Base-by-base conservation (phyloP, 75 land plant genomes). In the Cryptomeria japonica region DNA sequence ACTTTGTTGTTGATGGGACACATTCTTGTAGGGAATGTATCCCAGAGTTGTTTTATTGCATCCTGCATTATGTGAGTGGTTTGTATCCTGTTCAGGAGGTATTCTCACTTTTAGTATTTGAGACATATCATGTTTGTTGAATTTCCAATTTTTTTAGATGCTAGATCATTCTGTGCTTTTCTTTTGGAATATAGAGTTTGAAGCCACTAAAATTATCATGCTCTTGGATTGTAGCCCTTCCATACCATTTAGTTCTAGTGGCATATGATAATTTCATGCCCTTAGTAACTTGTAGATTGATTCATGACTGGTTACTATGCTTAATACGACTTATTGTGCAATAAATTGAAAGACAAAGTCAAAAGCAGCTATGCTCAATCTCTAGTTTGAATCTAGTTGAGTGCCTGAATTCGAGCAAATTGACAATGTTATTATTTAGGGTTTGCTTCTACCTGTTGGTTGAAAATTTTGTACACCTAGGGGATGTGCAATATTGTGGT, bases 201-300 rank as follows among this genome's bases (percentile, higher is more conserved):
- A 82, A 46, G 49, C 32, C 36, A 37, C 61, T 85, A 19, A n/a
- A 37, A n/a, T 28, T 13, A 9, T 34, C 18, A 15, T 55, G 86
- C n/a, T 85, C 38, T 55, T 38, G 83, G 42, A 85, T 73, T 85
- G 78, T 85, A 34, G 15, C 80, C 25, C 9, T 61, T 85, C 42
- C 19, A 36, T 85, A 12, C 15, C 13, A 28, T 47, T 82, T 44
- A 28, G 84, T 82, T 11, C 10, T 46, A 10, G 13, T 82, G 28
- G 32, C 1, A 28, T 44, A 73, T 73, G 76, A 73, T 31, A 73
- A 73, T 82, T 82, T 2, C 14, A 0, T 44, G 15, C 84, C 32
- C 32, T 82, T 82, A 25, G n/a, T 31, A 31, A 9, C 15, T 73
- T 44, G 49, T 44, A 82, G 49, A 82, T 44, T 82, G 84, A 7